These are phyloP conservation scores for Trametes meyenii DNA, from an alignment of 768 basidiomycete genomes.

Conservation along the genomic window DNA sequence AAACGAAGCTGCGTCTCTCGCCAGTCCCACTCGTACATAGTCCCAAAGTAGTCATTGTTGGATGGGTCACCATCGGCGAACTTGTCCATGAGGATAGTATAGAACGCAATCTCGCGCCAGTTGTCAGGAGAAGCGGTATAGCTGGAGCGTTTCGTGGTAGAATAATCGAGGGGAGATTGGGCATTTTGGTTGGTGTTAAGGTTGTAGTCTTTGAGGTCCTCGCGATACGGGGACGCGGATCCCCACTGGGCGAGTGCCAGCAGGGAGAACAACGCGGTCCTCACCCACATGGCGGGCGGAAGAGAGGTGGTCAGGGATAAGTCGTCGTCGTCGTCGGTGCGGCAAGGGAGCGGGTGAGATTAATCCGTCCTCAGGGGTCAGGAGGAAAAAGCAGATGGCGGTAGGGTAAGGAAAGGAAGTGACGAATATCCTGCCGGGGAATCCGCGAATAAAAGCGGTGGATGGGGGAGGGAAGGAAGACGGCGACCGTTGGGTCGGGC, in stretches of 20 bases:
- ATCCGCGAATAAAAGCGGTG: slow-evolving; percentile 15
- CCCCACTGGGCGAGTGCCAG: slow-evolving; percentile 44
- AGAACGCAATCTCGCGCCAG: slow-evolving; percentile 82
- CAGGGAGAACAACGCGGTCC: slow-evolving; percentile 44
- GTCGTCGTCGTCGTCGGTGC: slow-evolving; percentile 9
- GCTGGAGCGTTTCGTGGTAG: slow-evolving; percentile 55
- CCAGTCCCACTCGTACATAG: slow-evolving; percentile 82
- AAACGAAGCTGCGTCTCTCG: slow-evolving; percentile 87
- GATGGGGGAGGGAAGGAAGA: slow-evolving; percentile 15
- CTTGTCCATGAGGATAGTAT: slow-evolving; percentile 88
- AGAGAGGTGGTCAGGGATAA: slow-evolving; percentile 7
- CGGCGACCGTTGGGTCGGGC: slow-evolving; percentile 25
- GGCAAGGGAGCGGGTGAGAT: slow-evolving; percentile 6
- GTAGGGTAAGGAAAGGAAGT: slow-evolving; percentile 28
- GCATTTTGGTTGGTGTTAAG: slow-evolving; percentile 79
- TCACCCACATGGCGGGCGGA: slow-evolving; percentile 48
- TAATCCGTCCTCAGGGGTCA: slow-evolving; percentile 15
- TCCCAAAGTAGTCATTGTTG: slow-evolving; percentile 88
- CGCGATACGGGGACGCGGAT: slow-evolving; percentile 65
- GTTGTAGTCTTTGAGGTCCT: slow-evolving; percentile 72
- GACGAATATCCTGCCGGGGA: slow-evolving; percentile 26
- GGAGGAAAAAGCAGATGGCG: slow-evolving; percentile 13
- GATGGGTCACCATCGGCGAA: slow-evolving; percentile 91
- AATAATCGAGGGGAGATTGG: slow-evolving; percentile 65
- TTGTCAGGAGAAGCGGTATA: slow-evolving; percentile 83